Conservation (phyloP, 2,329 filamentous ascomycete species). For the Rhynchosporium graminicola region DNA sequence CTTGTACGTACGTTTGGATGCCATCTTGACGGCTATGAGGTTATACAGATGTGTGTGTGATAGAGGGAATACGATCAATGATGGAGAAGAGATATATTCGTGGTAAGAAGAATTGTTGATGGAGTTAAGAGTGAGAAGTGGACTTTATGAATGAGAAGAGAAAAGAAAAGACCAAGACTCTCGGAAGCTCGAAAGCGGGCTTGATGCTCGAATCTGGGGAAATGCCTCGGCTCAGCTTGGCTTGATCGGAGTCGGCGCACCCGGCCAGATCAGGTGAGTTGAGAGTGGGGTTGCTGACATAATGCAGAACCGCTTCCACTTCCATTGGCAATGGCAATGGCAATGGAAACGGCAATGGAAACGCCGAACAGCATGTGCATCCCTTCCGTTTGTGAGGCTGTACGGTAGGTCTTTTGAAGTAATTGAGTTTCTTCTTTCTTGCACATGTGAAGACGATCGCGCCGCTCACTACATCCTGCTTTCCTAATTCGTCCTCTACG, state of each 20-base stretch:
- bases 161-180: constrained; percentile 10
- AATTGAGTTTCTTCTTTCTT: too few species aligned
- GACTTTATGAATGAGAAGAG: background rate
- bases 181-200: background rate
- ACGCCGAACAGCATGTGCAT: too few species aligned
- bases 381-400: background rate
- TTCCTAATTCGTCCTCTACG: too few species aligned
- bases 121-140: background rate
- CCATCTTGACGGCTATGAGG: constrained; percentile 54
- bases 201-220: constrained; percentile 32
- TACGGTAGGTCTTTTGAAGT: too few species aligned
- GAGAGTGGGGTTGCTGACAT: constrained; percentile 4
- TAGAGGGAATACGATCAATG: constrained; percentile 11
- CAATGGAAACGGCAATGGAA: background rate
- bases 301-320: background rate
- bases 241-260: background rate
- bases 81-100: background rate
- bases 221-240: constrained; percentile 35
- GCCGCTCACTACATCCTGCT: too few species aligned
- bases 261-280: constrained; percentile 4
- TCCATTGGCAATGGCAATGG: background rate
- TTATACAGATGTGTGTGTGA: constrained; percentile 20
- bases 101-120: background rate
- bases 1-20: constrained; percentile 70
- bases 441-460: too few species aligned